phyloP scores from a whole-genome alignment of 208 protist genomes.

The Trypanosoma scelopori region DNA sequence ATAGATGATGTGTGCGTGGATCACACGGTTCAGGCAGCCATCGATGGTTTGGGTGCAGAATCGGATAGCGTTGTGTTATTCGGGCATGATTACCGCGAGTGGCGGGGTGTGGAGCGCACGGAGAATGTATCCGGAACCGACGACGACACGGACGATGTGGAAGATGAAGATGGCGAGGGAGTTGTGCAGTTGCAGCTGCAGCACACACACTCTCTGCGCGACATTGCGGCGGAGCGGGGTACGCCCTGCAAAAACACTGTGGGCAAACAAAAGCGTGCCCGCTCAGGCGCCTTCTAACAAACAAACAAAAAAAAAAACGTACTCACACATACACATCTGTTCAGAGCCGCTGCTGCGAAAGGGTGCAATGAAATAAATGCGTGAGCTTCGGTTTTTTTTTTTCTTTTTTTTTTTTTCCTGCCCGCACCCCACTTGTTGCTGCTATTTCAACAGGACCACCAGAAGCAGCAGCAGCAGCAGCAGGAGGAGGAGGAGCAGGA shows the following conservation, averaged over 20 bases:
- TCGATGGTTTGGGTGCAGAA: conserved; percentile 6
- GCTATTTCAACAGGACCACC: no score
- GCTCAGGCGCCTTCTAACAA: neutral
- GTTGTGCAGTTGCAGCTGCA: neutral
- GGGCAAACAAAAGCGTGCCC: neutral
- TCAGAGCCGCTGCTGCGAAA: neutral
- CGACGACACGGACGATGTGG: neutral
- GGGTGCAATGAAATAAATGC: no score
- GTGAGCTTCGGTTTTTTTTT: no score
- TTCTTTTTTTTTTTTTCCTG: no score
- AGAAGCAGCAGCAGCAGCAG: no score
- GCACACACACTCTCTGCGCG: neutral
- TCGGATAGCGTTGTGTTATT: conserved; percentile 14
- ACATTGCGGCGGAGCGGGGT: neutral
- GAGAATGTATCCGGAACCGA: neutral
- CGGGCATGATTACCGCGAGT: conserved; percentile 8
- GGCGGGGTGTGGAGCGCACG: neutral
- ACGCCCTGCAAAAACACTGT: neutral
- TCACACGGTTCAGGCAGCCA: conserved; percentile 12
- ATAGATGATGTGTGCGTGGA: conserved; percentile 17
- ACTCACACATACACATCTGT: neutral
- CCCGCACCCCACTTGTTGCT: no score
- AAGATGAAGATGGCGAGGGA: neutral
- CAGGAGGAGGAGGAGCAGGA: no score
- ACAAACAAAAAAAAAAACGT: conserved; percentile 5